Conservation (phyloP, 1,284 basidiomycete genomes). For the Tranzscheliella williamsii region DNA sequence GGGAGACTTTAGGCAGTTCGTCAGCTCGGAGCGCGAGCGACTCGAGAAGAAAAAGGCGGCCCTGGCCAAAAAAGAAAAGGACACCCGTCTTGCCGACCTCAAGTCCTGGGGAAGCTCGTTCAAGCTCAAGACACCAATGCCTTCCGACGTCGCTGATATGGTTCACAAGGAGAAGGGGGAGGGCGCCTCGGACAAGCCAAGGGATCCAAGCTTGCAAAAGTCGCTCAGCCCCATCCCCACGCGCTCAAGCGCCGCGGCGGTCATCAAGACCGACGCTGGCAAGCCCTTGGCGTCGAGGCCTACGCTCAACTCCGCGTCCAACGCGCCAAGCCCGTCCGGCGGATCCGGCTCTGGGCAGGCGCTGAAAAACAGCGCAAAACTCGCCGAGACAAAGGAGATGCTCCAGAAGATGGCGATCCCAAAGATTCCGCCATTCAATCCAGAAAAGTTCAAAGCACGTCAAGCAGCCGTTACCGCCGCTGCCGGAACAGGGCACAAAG, state of each 20-base stretch:
- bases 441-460: constrained; percentile 61
- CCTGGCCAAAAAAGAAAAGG: constrained; percentile 87
- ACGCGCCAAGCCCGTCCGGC: constrained; percentile 20
- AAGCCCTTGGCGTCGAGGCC: constrained; percentile 14
- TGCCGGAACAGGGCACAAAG: constrained; percentile 2
- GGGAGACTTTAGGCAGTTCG: constrained; percentile 56
- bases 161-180: constrained; percentile 43
- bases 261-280: constrained; percentile 20
- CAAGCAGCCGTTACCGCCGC: constrained; percentile 30
- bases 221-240: constrained; percentile 44
- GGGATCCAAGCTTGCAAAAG: constrained; percentile 50
- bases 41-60: constrained; percentile 83
- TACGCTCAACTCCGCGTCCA: constrained; percentile 13
- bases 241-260: constrained; percentile 10
- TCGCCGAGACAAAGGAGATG: constrained; percentile 52
- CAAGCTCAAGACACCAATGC: constrained; percentile 94
- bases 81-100: constrained; percentile 85
- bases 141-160: constrained; percentile 84
- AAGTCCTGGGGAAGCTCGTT: constrained; percentile 89
- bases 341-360: constrained; percentile 15
- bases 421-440: constrained; percentile 88
- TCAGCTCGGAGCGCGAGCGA: constrained; percentile 54
- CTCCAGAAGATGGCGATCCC: constrained; percentile 70
- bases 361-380: constrained; percentile 19
- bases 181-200: constrained; percentile 46